These are phyloP conservation scores for Mortierella sp. DNA, from an alignment of 371 early-diverging fungal species.

Conservation along the genomic window DNA sequence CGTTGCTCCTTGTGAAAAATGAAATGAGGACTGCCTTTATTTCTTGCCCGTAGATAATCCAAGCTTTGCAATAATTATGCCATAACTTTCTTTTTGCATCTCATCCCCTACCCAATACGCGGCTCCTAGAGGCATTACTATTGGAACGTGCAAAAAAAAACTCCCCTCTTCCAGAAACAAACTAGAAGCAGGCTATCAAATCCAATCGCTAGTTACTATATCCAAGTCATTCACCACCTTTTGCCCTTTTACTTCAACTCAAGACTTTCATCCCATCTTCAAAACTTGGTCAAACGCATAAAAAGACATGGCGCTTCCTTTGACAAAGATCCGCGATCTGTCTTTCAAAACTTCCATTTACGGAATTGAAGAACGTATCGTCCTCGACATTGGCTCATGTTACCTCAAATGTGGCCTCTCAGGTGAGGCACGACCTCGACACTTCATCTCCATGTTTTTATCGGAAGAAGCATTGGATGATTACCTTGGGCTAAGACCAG, in stretches of 20 bases:
- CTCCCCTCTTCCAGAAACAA: too few relatives aligned
- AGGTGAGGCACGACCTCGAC: conserved; percentile 86
- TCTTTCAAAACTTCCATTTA: conserved; percentile 65
- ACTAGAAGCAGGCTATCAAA: background rate
- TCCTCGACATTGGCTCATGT: conserved; percentile 88
- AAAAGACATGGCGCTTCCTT: conserved; percentile 38
- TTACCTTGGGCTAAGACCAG: conserved; percentile 39
- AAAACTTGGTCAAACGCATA: background rate
- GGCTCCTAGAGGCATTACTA: background rate
- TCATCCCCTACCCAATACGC: background rate
- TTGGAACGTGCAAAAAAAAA: background rate
- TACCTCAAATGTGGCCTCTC: conserved; percentile 91
- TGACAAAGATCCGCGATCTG: conserved; percentile 51
- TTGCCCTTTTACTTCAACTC: background rate
- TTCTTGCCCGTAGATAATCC: too few relatives aligned
- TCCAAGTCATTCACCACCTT: background rate
- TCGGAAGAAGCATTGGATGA: conserved; percentile 53
- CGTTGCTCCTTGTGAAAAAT: too few relatives aligned
- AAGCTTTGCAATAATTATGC: background rate
- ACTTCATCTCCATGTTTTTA: conserved; percentile 68
- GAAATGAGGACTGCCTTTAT: background rate
- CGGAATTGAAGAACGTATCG: conserved; percentile 85
- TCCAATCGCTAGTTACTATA: too few relatives aligned
- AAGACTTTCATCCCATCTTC: background rate
- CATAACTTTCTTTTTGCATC: background rate